These are phyloP conservation scores for Aspergillus awamori DNA, from an alignment of 2,329 filamentous ascomycete genomes.

Conservation along the genomic window DNA sequence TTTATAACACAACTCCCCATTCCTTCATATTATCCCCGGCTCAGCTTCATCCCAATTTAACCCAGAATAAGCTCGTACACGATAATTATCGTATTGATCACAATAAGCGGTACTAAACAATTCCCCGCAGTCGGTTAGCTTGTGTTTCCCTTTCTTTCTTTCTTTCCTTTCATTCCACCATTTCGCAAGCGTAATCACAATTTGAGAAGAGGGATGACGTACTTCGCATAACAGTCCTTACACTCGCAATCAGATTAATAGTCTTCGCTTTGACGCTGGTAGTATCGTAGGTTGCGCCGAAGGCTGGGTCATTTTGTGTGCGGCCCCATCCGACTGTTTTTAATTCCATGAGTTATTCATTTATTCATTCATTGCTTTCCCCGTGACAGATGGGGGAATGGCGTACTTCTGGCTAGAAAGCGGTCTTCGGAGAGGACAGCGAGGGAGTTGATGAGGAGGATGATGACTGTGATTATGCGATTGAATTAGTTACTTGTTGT, in stretches of 20 bases:
- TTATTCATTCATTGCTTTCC: not conserved
- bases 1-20: not conserved
- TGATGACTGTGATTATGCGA: conserved; percentile 58
- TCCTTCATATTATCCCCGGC: not conserved
- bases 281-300: conserved; percentile 71
- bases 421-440: conserved; percentile 93
- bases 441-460: conserved; percentile 91
- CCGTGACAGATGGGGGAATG: conserved; percentile 3
- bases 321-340: conserved; percentile 76
- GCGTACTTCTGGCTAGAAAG: conserved; percentile 77
- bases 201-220: conserved; percentile 42
- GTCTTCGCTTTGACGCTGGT: conserved; percentile 82
- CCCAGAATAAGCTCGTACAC: conserved; percentile 78
- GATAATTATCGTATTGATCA: conserved; percentile 80
- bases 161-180: no score
- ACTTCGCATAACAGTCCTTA: conserved; percentile 93
- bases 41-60: conserved; percentile 44
- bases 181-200: no score
- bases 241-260: conserved; percentile 85
- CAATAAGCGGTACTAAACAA: conserved; percentile 74
- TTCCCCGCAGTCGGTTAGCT: not conserved
- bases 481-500: not conserved
- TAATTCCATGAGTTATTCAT: conserved; percentile 13
- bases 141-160: not conserved
- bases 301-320: conserved; percentile 68